These are phyloP conservation scores for Scedosporium dehoogii DNA, from an alignment of 2,329 filamentous ascomycete species.

Conservation along the genomic window DNA sequence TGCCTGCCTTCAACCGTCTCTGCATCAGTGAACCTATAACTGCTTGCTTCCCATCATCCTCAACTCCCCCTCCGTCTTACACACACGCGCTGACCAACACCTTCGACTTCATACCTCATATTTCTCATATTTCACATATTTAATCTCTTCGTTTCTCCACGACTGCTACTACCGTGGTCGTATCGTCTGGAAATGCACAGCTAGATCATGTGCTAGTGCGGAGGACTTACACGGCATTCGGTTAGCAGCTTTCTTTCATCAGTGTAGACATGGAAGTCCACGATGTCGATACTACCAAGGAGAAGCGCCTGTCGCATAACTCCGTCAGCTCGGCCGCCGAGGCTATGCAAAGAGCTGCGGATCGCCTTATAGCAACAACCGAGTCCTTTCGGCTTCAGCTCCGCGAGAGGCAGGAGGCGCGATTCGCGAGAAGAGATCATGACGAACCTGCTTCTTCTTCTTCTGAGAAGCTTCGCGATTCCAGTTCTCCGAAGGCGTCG, in stretches of 20 bases:
- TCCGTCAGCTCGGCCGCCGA: conserved; percentile 8
- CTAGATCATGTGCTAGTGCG: not conserved
- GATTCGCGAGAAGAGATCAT: not conserved
- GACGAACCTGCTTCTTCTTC: not conserved
- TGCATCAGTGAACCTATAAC: not conserved
- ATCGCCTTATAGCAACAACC: conserved; percentile 10
- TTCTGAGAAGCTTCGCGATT: not conserved
- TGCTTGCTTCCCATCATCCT: not conserved
- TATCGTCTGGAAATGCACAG: not conserved
- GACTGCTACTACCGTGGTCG: not conserved
- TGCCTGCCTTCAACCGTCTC: not conserved
- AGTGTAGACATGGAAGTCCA: not conserved
- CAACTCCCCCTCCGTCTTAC: not conserved
- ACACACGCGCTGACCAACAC: not conserved
- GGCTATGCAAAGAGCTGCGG: conserved; percentile 10
- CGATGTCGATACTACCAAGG: not conserved
- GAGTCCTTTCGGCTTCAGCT: conserved; percentile 9
- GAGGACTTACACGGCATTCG: not conserved
- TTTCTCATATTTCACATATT: too few species aligned
- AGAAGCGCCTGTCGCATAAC: conserved; percentile 5
- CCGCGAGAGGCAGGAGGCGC: conserved; percentile 5
- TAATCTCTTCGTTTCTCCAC: not conserved
- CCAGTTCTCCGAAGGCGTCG: not conserved
- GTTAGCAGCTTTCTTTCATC: not conserved
- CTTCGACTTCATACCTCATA: not conserved